Conservation (phyloP, 768 basidiomycete genomes). For the Sarcodon aspratus region DNA sequence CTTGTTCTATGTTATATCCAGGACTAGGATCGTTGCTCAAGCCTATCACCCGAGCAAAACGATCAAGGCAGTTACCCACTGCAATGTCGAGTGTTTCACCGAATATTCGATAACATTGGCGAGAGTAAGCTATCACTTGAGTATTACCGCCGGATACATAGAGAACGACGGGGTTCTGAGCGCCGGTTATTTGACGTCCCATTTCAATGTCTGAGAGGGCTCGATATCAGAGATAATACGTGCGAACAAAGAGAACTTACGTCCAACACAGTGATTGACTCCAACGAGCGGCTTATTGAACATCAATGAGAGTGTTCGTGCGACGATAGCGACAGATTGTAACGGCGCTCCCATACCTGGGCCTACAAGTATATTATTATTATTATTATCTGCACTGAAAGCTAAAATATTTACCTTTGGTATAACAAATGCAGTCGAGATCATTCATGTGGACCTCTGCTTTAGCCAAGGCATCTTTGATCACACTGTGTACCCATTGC, state of each 20-base stretch:
- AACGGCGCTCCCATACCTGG: constrained; percentile 99
- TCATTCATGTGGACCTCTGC: constrained; percentile 65
- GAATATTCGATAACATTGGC: constrained; percentile 95
- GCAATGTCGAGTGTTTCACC: constrained; percentile 98
- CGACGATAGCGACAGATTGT: constrained; percentile 90
- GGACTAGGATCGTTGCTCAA: constrained; percentile 93
- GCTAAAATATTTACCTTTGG: constrained; percentile 55
- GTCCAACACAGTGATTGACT: constrained; percentile 98
- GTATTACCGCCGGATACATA: constrained; percentile 99
- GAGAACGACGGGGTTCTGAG: constrained; percentile 90
- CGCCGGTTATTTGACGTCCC: constrained; percentile 90
- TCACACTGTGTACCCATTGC: constrained; percentile 79
- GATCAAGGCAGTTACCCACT: constrained; percentile 97
- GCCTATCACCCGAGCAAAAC: constrained; percentile 91
- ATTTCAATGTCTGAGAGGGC: constrained; percentile 83
- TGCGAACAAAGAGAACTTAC: constrained; percentile 33
- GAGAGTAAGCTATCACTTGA: constrained; percentile 97
- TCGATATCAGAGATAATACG: not conserved
- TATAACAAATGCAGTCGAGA: constrained; percentile 92
- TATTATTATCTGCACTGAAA: not conserved
- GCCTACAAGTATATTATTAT: constrained; percentile 33
- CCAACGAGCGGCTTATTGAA: constrained; percentile 89
- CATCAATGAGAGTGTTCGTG: constrained; percentile 79
- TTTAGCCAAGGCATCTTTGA: constrained; percentile 61
- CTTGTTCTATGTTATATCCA: constrained; percentile 95